Evolutionary conservation across 2,329 filamentous ascomycete genomes (phyloP), one percentile per base, ranked within the genome.

Genomic region (Pseudocercospora cruenta): DNA sequence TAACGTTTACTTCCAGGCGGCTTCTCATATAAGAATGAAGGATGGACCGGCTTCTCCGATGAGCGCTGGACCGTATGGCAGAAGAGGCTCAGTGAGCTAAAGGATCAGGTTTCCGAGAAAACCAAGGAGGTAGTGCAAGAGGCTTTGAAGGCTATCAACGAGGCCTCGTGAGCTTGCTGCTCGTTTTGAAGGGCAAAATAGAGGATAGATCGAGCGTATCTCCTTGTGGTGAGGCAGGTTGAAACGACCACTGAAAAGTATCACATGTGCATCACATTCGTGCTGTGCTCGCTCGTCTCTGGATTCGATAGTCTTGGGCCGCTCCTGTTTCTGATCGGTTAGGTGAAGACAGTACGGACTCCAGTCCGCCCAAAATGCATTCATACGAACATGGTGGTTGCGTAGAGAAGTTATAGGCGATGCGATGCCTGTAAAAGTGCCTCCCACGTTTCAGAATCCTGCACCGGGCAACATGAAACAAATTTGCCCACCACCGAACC

Each of bases 61-160:
- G 74, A 71, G 22, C 69, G 75, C 28, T 77, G 75, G 75, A 54
- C 66, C 28, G 66, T 62, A 3, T 77, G 75, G 75, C 59, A 58
- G 24, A 60, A 71, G 57, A 69, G 69, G 43, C 47, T 74, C 54
- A 53, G 57, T 21, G 60, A 55, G 7, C 22, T 68, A 39, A 49
- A 67, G 47, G 63, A 53, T 1, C 51, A 62, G 24, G 62, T 70
- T 31, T 62, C 67, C 16, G 62, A 69, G 26, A 53, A 62, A 7
- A 63, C 58, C 19, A 67, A 59, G 58, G 59, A 69, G 51, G 60
- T 74, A 7, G 65, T 73, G 14, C 62, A 66, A 33, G 43, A 70
- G 36, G 72, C 72, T 5, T 24, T 63, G 28, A 55, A 68, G 31
- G 68, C 70, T 39, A 64, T 71, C 33, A 55, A 63, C n/a, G 62